Conservation (phyloP, 2,329 filamentous ascomycete species). For the Penicillium capsulatum region DNA sequence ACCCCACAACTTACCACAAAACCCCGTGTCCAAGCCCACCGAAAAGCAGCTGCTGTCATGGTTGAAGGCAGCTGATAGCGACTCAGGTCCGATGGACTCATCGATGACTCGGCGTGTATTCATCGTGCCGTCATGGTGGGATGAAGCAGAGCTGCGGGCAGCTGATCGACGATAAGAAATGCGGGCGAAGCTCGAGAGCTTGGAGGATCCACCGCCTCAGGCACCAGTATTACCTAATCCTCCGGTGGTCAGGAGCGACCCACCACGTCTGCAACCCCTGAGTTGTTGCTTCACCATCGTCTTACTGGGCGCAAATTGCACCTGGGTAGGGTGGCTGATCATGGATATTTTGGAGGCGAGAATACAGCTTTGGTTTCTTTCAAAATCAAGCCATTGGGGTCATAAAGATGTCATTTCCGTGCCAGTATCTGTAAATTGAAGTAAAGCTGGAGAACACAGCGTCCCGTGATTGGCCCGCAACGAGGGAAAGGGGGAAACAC, state of each 20-base stretch:
- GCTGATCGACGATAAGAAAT: slow-evolving; percentile 25
- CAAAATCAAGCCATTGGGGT: no score
- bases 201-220: slow-evolving; percentile 13
- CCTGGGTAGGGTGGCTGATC: not conserved
- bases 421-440: not conserved
- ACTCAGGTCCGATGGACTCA: slow-evolving; percentile 66
- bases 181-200: slow-evolving; percentile 17
- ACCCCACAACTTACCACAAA: slow-evolving; percentile 61
- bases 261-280: slow-evolving; percentile 26
- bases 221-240: slow-evolving; percentile 12
- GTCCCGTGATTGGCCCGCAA: slow-evolving; percentile 25
- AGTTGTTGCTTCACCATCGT: slow-evolving; percentile 7
- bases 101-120: slow-evolving; percentile 86
- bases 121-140: slow-evolving; percentile 53
- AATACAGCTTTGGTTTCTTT: not conserved
- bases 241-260: slow-evolving; percentile 26
- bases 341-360: slow-evolving; percentile 5
- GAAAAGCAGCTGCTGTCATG: slow-evolving; percentile 79
- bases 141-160: not conserved
- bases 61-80: slow-evolving; percentile 83
- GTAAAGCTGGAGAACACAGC: slow-evolving; percentile 18
- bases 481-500: slow-evolving; percentile 30
- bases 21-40: slow-evolving; percentile 79
- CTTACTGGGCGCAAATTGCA: no score
- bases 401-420: no score